Evolutionary conservation across 805 yeast species (phyloP), one percentile per base, ranked within the genome.

Genomic region (Ogataea paradorogensis): DNA sequence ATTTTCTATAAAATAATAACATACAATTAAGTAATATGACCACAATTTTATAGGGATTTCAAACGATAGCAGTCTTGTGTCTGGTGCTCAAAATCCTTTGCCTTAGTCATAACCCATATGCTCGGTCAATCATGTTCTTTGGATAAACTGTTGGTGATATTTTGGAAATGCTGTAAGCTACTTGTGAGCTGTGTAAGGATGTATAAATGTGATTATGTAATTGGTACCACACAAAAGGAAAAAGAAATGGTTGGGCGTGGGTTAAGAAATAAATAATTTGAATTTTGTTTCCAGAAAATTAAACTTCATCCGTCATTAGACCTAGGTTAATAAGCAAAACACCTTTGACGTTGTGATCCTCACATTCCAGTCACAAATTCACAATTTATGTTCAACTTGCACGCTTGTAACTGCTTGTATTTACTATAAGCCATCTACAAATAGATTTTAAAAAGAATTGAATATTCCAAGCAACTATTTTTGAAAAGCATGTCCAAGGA

Each of bases 401-500:
- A 29, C 22, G 10, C 18, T 9, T 18, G 3, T 14, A n/a, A 34
- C n/a, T 27, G 38, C 38, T 34, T 34, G 38, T 34, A 24, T 15
- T 26, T 15, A 15, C 10, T 33, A 32, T 32, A 33, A 25, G 36
- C 36, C 36, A 24, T 10, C 16, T 13, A 32, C 35, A 26, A 37
- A 21, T 21, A 37, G 26, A 24, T 23, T 7, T 23, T 15, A 14
- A 10, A n/a, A 21, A 22, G n/a, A 15, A 10, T 35, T 15, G 27
- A 14, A 8, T 18, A 27, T 20, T 20, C 7, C 21, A n/a, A 22
- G 14, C 30, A 24, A 30, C 8, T 16, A 30, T 13, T n/a, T 25
- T 13, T 7, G 20, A 10, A 7, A 14, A 43, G 26, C 30, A 55
- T 52, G 55, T 52, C 62, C 2, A 39, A 55, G 16, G 66, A 63